phyloP scores from a whole-genome alignment of 2,329 filamentous ascomycete species.

The Ophiostoma novo-ulmi region DNA sequence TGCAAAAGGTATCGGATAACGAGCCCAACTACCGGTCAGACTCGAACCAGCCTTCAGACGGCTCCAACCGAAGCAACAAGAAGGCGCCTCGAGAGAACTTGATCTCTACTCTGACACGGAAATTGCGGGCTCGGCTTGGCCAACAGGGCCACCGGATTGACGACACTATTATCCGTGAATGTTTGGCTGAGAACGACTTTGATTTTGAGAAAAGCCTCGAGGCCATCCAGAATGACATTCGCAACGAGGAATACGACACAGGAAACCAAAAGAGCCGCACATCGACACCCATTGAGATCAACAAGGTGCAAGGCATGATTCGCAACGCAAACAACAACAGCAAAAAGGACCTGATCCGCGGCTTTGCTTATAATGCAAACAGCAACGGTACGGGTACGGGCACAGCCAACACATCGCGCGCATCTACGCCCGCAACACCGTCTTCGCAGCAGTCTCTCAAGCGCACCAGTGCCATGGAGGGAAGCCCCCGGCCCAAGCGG shows the following conservation, averaged over 20 bases:
- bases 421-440: slow-evolving; percentile 20
- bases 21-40: neutral
- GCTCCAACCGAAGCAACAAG: neutral
- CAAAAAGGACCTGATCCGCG: neutral
- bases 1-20: neutral
- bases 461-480: slow-evolving; percentile 19
- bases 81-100: slow-evolving; percentile 21
- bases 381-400: neutral
- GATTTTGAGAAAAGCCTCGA: slow-evolving; percentile 23
- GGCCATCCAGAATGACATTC: slow-evolving; percentile 23
- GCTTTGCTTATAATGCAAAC: neutral
- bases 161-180: slow-evolving; percentile 18
- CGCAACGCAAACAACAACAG: slow-evolving; percentile 20
- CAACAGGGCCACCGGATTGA: slow-evolving; percentile 4
- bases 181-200: slow-evolving; percentile 23
- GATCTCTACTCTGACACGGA: slow-evolving; percentile 20
- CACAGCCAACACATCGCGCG: slow-evolving; percentile 18
- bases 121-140: slow-evolving; percentile 21
- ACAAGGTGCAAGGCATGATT: slow-evolving; percentile 26
- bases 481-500: slow-evolving; percentile 27
- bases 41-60: neutral
- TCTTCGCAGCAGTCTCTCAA: slow-evolving; percentile 24
- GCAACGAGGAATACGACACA: neutral
- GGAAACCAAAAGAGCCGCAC: neutral
- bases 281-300: neutral